These are phyloP conservation scores for Pneumocystis sp. DNA, from an alignment of 1,139 yeast species.

Conservation along the genomic window DNA sequence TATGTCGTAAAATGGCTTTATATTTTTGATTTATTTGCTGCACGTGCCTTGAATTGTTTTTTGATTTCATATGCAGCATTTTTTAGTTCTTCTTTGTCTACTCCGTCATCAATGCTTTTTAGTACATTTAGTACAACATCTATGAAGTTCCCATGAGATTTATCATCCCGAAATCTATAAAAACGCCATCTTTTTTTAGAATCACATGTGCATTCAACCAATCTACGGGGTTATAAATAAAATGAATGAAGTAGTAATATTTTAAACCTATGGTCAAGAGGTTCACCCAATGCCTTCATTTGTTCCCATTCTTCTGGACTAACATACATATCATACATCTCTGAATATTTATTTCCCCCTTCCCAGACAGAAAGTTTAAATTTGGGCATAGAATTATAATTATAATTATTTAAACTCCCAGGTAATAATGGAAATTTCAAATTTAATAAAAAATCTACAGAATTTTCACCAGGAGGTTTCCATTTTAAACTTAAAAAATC, in stretches of 20 bases:
- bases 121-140: slow-evolving; percentile 68
- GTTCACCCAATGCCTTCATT: slow-evolving; percentile 54
- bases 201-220: slow-evolving; percentile 66
- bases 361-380: slow-evolving; percentile 56
- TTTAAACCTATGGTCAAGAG: slow-evolving; percentile 47
- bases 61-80: slow-evolving; percentile 34
- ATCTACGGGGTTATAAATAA: slow-evolving; percentile 26
- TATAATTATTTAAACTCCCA: slow-evolving; percentile 33
- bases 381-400: slow-evolving; percentile 62
- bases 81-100: slow-evolving; percentile 57
- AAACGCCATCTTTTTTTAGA: slow-evolving; percentile 60
- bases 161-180: slow-evolving; percentile 85
- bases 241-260: neutral
- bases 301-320: slow-evolving; percentile 69
- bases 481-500: slow-evolving; percentile 42
- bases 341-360: slow-evolving; percentile 34
- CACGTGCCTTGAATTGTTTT: slow-evolving; percentile 37
- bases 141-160: slow-evolving; percentile 70
- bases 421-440: slow-evolving; percentile 50
- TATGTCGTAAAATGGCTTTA: neutral
- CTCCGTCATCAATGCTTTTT: slow-evolving; percentile 75
- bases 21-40: slow-evolving; percentile 4
- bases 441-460: slow-evolving; percentile 70
- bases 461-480: slow-evolving; percentile 94
- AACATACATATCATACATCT: slow-evolving; percentile 49